phyloP scores from a whole-genome alignment of 768 basidiomycete genomes.

The Suillus occidentalis region DNA sequence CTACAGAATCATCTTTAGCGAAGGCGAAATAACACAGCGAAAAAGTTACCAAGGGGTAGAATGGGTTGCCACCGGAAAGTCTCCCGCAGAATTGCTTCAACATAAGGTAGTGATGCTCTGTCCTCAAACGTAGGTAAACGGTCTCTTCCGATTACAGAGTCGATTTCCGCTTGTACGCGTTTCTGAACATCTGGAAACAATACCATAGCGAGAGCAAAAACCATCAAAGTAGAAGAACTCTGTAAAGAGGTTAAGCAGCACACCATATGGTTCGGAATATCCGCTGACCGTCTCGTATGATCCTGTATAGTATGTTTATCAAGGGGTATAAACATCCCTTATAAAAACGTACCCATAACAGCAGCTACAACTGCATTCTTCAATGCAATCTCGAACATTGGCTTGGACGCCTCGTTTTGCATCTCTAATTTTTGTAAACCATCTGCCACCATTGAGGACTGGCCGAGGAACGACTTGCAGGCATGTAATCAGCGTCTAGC shows the following conservation, averaged over 20 bases:
- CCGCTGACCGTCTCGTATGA: slow-evolving; percentile 22
- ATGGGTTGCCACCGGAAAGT: neutral
- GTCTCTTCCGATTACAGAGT: slow-evolving; percentile 7
- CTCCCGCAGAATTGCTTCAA: slow-evolving; percentile 5
- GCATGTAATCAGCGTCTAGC: neutral
- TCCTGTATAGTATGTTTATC: slow-evolving; percentile 9
- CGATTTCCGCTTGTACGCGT: slow-evolving; percentile 19
- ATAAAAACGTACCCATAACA: slow-evolving; percentile 14
- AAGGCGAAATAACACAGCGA: neutral
- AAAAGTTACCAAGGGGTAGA: neutral
- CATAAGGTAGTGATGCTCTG: neutral
- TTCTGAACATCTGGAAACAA: slow-evolving; percentile 12
- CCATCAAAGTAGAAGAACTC: slow-evolving; percentile 13
- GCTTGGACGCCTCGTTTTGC: slow-evolving; percentile 7
- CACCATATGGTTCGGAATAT: neutral
- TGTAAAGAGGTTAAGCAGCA: slow-evolving; percentile 7
- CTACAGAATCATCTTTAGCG: neutral
- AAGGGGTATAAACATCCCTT: neutral
- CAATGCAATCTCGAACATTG: slow-evolving; percentile 11
- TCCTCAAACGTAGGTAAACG: neutral
- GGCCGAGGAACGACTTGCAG: neutral
- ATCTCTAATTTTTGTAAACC: slow-evolving; percentile 15
- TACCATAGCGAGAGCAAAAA: slow-evolving; percentile 7
- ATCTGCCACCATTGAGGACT: slow-evolving; percentile 13
- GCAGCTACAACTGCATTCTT: slow-evolving; percentile 14